These are phyloP conservation scores for Bolboschoenoplectus hybrid DNA, from an alignment of 202 grass and related monocot species.

Conservation along the genomic window DNA sequence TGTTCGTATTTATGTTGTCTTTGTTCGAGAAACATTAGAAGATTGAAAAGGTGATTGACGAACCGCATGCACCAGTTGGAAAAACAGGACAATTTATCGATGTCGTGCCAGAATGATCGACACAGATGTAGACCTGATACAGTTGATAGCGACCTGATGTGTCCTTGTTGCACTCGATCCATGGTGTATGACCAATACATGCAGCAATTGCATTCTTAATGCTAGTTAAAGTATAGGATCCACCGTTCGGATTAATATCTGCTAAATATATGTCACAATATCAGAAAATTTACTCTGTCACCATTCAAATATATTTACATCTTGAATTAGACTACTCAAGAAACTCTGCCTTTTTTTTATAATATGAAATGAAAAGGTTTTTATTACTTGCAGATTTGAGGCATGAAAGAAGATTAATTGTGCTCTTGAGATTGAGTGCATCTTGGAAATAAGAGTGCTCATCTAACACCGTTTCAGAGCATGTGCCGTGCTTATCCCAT, in stretches of 20 bases:
- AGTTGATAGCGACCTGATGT: slow-evolving; percentile 36
- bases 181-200: slow-evolving; percentile 31
- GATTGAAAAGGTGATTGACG: neutral
- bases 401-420: neutral
- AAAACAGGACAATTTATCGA: neutral
- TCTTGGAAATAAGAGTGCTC: neutral
- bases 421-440: neutral
- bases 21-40: neutral
- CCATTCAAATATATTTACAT: no score
- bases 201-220: slow-evolving; percentile 37
- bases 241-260: slow-evolving; percentile 39
- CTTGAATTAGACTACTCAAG: no score
- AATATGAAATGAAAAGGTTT: neutral
- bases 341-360: no score
- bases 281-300: no score
- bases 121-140: slow-evolving; percentile 53
- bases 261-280: neutral
- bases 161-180: slow-evolving; percentile 51
- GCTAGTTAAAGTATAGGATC: slow-evolving; percentile 35
- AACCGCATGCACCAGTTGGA: neutral
- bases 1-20: no score
- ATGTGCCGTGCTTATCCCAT: neutral
- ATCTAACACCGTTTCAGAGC: neutral
- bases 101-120: neutral
- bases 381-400: neutral